phyloP scores from a whole-genome alignment of 108 stramenopile species.

The Discostella stelligeroides region DNA sequence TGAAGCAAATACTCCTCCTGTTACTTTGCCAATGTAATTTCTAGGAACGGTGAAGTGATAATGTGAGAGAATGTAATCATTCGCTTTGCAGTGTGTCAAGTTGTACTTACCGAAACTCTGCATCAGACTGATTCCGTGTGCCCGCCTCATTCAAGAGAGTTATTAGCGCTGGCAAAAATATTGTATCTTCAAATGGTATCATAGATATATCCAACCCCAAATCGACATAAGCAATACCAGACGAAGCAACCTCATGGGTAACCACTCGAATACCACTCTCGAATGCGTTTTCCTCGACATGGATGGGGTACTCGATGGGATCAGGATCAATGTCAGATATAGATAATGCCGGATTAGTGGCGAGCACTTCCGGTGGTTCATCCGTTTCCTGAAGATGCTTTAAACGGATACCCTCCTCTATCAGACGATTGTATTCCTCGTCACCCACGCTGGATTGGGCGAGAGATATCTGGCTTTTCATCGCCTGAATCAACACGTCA shows the following conservation, averaged over 20 bases:
- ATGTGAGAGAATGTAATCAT: neutral
- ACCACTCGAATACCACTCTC: slow-evolving; percentile 67
- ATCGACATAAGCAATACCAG: slow-evolving; percentile 87
- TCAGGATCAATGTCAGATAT: slow-evolving; percentile 52
- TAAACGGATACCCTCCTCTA: slow-evolving; percentile 64
- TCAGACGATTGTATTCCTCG: slow-evolving; percentile 54
- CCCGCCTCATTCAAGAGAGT: slow-evolving; percentile 78
- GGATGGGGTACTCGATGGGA: slow-evolving; percentile 65
- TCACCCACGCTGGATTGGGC: slow-evolving; percentile 46
- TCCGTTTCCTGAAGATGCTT: slow-evolving; percentile 68
- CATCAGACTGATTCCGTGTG: slow-evolving; percentile 45
- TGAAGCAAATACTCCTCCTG: slow-evolving; percentile 66
- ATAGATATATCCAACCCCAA: slow-evolving; percentile 81
- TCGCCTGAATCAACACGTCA: slow-evolving; percentile 14
- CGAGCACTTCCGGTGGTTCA: slow-evolving; percentile 80
- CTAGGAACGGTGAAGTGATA: slow-evolving; percentile 8
- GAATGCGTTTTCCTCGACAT: slow-evolving; percentile 48
- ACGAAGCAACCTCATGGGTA: slow-evolving; percentile 67
- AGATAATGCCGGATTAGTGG: slow-evolving; percentile 72
- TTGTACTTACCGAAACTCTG: slow-evolving; percentile 47
- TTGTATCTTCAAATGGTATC: slow-evolving; percentile 74
- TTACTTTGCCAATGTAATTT: slow-evolving; percentile 67
- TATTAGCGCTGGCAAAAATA: slow-evolving; percentile 75
- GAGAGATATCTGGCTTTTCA: slow-evolving; percentile 44
- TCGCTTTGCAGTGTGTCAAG: neutral